These are phyloP conservation scores for Malus domestica DNA, from an alignment of 306 rosid species.

Conservation along the genomic window DNA sequence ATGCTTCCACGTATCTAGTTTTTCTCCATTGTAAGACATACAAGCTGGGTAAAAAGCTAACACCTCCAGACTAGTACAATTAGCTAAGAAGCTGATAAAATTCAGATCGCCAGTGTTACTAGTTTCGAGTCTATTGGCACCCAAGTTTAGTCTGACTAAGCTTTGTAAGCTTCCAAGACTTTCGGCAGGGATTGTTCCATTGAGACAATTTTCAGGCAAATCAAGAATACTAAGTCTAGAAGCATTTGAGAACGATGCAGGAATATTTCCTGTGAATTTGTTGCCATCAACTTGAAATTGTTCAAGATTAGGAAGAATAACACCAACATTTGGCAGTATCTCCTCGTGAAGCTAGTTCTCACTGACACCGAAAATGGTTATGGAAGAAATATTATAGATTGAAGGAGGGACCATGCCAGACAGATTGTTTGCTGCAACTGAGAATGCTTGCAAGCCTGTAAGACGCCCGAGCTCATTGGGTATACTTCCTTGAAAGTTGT, in stretches of 20 bases:
- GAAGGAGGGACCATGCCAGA: not conserved
- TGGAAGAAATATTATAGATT: not conserved
- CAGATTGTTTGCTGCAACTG: not conserved
- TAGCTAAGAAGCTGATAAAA: not conserved
- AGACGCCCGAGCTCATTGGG: not conserved
- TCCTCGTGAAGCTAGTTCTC: not conserved
- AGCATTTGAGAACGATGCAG: not conserved
- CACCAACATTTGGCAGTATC: not conserved
- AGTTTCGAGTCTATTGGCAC: not conserved
- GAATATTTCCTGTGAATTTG: not conserved
- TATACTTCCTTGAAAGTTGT: not conserved
- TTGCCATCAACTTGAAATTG: not conserved
- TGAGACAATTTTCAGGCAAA: not conserved
- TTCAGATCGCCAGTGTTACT: not conserved
- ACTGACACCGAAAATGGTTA: too few relatives aligned
- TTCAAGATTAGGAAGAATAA: not conserved
- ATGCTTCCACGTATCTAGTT: not conserved
- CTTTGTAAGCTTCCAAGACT: not conserved
- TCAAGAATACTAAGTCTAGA: not conserved
- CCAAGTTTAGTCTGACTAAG: not conserved
- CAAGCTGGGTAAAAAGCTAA: not conserved
- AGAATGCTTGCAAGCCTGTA: not conserved
- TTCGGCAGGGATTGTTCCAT: not conserved
- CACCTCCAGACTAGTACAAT: not conserved
- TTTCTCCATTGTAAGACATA: not conserved